Evolutionary conservation across 768 basidiomycete species (phyloP), one percentile per base, ranked within the genome.

Genomic region (Cystoderma amianthinum): DNA sequence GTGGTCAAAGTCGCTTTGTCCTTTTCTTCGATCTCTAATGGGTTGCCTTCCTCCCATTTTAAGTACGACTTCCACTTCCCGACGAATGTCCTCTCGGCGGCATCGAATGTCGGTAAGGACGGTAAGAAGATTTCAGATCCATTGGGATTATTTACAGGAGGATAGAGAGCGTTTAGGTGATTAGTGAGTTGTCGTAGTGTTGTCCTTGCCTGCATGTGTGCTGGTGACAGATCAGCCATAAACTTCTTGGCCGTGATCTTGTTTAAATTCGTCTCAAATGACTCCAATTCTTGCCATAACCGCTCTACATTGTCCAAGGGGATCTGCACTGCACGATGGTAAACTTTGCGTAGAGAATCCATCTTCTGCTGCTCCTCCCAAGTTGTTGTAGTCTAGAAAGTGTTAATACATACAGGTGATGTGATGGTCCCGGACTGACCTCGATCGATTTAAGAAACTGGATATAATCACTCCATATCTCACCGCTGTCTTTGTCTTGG

Each of bases 331-430:
- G 91, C 95, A 38, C 90, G 81, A 54, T 94, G 90, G 63, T 96
- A 96, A 1, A 88, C 82, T 57, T 88, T 90, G 44, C 96, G 80
- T 3, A 98, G 68, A 1, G 81, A 77, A 49, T 96, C 95, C 85
- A 92, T 93, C 59, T 92, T 91, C 56, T 95, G 90, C 53, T 93
- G 89, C 48, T 86, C 82, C 58, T 98, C 95, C 93, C 94, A 97
- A 15, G 91, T 90, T 18, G 84, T 87, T 10, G 74, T 76, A 0
- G 85, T 71, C 80, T 69, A 17, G 12, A 19, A 36, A 1, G 16
- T 5, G 32, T 10, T 3, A 16, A 24, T 39, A 16, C 13, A 39
- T 38, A 15, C 40, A 39, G 32, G 33, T 15, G 39, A 40, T 4
- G 24, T 3, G 39, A 12, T 11, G 7, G 24, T 3, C 6, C 17